phyloP scores from a whole-genome alignment of 2,329 filamentous ascomycete genomes.

The Fusarium pininemorale region DNA sequence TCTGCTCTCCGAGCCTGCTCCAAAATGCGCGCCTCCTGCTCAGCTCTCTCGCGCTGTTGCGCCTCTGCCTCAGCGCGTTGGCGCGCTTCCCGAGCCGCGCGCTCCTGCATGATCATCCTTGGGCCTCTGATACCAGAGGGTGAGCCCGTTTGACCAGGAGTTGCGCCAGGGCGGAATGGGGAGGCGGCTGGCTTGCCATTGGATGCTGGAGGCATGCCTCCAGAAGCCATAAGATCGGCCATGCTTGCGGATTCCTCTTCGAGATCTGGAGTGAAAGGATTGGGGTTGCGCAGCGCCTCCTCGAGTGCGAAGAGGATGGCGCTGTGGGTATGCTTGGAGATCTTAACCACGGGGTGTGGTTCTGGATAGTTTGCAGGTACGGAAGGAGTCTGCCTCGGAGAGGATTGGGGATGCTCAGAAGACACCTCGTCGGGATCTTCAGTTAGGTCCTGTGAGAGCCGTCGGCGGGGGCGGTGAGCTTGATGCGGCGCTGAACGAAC shows the following conservation, averaged over 20 bases:
- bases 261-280: slow-evolving; percentile 83
- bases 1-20: slow-evolving; percentile 66
- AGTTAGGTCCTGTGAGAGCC: slow-evolving; percentile 60
- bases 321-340: slow-evolving; percentile 86
- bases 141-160: slow-evolving; percentile 62
- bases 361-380: slow-evolving; percentile 47
- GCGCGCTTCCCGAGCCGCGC: slow-evolving; percentile 78
- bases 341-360: slow-evolving; percentile 63
- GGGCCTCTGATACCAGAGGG: slow-evolving; percentile 81
- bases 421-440: slow-evolving; percentile 56
- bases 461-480: slow-evolving; percentile 42
- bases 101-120: slow-evolving; percentile 90
- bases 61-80: slow-evolving; percentile 74
- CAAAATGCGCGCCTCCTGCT: slow-evolving; percentile 63
- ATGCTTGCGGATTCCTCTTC: slow-evolving; percentile 91
- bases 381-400: slow-evolving; percentile 40
- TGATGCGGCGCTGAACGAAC: slow-evolving; percentile 54
- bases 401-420: slow-evolving; percentile 44
- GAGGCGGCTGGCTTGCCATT: slow-evolving; percentile 63
- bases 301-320: slow-evolving; percentile 94
- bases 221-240: slow-evolving; percentile 77
- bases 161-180: slow-evolving; percentile 56
- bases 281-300: slow-evolving; percentile 84
- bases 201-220: slow-evolving; percentile 62
- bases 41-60: slow-evolving; percentile 65